Conservation (phyloP, 257 asterid species). For the Primulina huaijiensis region DNA sequence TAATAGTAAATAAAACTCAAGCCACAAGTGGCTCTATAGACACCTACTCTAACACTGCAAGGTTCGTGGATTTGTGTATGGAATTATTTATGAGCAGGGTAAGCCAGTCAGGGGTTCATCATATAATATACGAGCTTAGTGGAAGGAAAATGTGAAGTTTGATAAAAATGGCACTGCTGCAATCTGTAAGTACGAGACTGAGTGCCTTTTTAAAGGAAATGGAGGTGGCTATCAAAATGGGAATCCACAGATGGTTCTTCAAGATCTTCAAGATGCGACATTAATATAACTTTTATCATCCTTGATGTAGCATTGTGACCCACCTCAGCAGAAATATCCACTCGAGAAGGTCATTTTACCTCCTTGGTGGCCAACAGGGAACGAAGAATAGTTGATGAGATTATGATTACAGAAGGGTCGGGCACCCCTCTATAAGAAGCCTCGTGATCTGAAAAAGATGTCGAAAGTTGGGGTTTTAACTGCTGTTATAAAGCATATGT, state of each 20-base stretch:
- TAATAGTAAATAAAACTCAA: no score
- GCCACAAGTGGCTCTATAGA: no score
- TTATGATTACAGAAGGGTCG: constrained; percentile 51
- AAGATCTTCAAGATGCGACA: constrained; percentile 64
- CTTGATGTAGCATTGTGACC: constrained; percentile 67
- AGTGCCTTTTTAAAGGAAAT: constrained; percentile 36
- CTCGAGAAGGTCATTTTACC: constrained; percentile 59
- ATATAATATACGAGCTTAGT: constrained; percentile 70
- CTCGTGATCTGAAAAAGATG: constrained; percentile 69
- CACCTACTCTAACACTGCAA: no score
- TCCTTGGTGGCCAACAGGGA: constrained; percentile 78
- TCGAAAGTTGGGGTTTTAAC: constrained; percentile 72
- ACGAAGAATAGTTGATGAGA: constrained; percentile 67
- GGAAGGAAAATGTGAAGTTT: constrained; percentile 73
- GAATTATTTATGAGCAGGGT: constrained; percentile 73
- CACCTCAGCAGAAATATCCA: constrained; percentile 63
- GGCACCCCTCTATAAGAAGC: constrained; percentile 58
- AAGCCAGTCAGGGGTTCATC: constrained; percentile 70
- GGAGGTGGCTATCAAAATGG: constrained; percentile 35
- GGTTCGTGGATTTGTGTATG: constrained; percentile 69
- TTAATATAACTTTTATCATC: constrained; percentile 65
- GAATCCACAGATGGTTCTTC: constrained; percentile 36
- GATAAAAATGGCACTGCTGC: constrained; percentile 71
- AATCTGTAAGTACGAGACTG: constrained; percentile 57
- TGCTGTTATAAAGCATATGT: constrained; percentile 72